Evolutionary conservation across 176 grass and related monocot species (phyloP).

Genomic region (Canna indica): DNA sequence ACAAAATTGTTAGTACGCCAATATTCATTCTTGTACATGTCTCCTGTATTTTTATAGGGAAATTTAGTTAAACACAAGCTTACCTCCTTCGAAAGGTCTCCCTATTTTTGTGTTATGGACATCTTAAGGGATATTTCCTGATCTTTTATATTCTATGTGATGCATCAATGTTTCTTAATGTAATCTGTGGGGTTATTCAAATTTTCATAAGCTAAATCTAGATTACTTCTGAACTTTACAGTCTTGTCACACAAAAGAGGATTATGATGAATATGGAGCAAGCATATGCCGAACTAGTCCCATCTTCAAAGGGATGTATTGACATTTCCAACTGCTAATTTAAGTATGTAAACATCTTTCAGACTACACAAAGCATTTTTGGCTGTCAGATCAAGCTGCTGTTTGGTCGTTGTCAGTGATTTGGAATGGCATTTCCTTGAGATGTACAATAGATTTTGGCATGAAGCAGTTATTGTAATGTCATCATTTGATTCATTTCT

Average conservation of each 20-base stretch:
- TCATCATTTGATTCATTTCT: slow-evolving; percentile 4
- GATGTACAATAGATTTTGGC: not conserved
- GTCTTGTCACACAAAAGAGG: slow-evolving; percentile 91
- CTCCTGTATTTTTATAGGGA: no score
- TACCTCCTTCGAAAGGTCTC: no score
- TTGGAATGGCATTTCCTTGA: not conserved
- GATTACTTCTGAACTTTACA: slow-evolving; percentile 24
- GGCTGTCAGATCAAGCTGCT: not conserved
- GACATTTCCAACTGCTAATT: slow-evolving; percentile 16
- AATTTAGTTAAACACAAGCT: no score
- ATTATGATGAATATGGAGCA: slow-evolving; percentile 92
- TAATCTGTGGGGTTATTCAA: not conserved
- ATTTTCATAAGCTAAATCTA: not conserved
- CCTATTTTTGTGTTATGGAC: no score
- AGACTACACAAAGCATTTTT: not conserved
- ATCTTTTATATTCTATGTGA: not conserved
- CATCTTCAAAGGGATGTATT: slow-evolving; percentile 99
- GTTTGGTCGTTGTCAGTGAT: not conserved
- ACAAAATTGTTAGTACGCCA: no score
- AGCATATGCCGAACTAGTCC: slow-evolving; percentile 92
- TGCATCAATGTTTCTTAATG: not conserved
- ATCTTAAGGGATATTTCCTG: no score
- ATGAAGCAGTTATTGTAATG: not conserved
- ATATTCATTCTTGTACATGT: no score
- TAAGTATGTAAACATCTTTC: not conserved